phyloP scores from a whole-genome alignment of 345 rosid genomes.

The Atalantia buxifolia region DNA sequence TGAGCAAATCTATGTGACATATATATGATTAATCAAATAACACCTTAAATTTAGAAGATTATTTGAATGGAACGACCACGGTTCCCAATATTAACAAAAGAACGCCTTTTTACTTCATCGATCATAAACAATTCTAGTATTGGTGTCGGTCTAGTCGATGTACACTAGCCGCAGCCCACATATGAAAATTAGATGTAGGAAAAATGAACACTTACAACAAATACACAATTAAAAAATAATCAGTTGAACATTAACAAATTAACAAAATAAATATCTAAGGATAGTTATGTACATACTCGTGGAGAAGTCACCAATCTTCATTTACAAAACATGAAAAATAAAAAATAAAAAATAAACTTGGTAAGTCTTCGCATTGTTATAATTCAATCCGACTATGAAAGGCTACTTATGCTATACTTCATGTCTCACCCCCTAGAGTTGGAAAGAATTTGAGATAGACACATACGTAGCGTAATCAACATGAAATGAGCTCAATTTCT shows the following conservation, averaged over 20 bases:
- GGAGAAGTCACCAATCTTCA: not conserved
- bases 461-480: not conserved
- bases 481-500: constrained; percentile 10
- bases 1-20: not conserved
- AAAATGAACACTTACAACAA: not conserved
- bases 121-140: not conserved
- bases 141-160: not conserved
- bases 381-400: not conserved
- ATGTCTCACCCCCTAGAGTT: not conserved
- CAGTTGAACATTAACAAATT: not conserved
- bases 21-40: not conserved
- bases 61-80: not conserved
- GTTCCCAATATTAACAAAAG: not conserved
- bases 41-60: not conserved
- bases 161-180: not conserved
- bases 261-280: not conserved
- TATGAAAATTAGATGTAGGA: not conserved
- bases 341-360: not conserved
- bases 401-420: not conserved
- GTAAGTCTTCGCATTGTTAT: not conserved
- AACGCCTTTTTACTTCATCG: not conserved
- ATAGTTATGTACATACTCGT: not conserved
- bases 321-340: not conserved
- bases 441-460: not conserved
- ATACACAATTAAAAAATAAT: too few species aligned